Evolutionary conservation across 2,329 filamentous ascomycete genomes (phyloP), one percentile per base, ranked within the genome.

Genomic region (Aspergillus phoenicis): DNA sequence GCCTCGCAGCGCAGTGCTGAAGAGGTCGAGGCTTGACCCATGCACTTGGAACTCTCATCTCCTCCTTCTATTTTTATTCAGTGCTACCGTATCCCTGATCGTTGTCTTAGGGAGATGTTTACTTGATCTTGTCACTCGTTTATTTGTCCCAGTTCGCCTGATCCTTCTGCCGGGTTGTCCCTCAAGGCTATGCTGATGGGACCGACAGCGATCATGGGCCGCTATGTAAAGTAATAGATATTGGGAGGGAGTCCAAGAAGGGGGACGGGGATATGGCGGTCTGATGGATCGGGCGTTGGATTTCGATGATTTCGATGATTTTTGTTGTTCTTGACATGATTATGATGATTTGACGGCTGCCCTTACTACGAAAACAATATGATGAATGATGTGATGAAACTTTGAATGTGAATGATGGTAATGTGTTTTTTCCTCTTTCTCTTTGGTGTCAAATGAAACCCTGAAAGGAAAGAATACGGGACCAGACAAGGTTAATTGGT

Each of bases 1-100:
- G 71, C 72, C 24, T 71, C 73, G 4, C 68, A 70, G 36, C 70
- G 72, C 7, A 72, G 70, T 49, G 76, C 71, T 17, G 76, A 78
- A 58, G 77, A 78, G 59, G 74, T 78, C 24, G 74, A 77, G 64
- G 65, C 66, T 41, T 75, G 57, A 60, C 28, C 20, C 11, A 36
- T 36, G 33, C 33, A 36, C 11, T 36, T 36, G 33, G 5, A 6
- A 36, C 5, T 20, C 4, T 13, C 33, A 36, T 11, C 33, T 13
- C 15, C 11, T 33, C 30, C 30, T 36, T 36, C 33, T 36, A 36
- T 36, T 36, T 36, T 13, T 36, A 36, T 36, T 13, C 33, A 36
- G 33, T 36, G 33, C 33, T 36, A 36, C 33, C 33, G 33, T 36
- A 36, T 36, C 33, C 33, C 33, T 36, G 33, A 36, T 13, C 10